Conservation (phyloP, 257 asterid species). For the Solanum phureja region DNA sequence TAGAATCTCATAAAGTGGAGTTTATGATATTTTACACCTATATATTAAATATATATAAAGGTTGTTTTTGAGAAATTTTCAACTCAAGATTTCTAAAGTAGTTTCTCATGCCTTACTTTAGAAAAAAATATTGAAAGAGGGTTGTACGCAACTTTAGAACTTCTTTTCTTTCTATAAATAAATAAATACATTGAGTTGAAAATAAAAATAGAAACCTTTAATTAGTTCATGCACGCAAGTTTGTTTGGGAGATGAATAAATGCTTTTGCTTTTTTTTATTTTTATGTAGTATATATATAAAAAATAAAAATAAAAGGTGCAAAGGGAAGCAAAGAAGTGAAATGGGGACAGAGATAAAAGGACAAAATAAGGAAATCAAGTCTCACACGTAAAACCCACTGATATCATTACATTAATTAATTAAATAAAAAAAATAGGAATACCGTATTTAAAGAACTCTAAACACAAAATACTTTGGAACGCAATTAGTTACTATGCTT, state of each 20-base stretch:
- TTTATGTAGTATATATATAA: no score
- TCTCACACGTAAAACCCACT: not conserved
- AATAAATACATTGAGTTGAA: not conserved
- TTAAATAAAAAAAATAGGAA: no score
- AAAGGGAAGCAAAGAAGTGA: not conserved
- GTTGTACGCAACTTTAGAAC: not conserved
- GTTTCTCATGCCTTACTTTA: not conserved
- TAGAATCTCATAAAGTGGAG: not conserved
- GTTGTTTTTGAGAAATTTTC: not conserved
- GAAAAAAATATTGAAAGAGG: not conserved
- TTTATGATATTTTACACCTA: not conserved
- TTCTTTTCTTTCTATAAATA: not conserved
- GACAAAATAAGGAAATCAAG: not conserved
- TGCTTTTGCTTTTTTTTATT: no score
- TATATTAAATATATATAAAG: no score
- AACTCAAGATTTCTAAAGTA: not conserved
- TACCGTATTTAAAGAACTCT: not conserved
- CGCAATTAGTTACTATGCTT: not conserved
- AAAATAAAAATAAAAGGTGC: not conserved
- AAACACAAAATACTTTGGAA: not conserved
- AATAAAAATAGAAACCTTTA: not conserved
- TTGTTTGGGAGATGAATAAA: not conserved
- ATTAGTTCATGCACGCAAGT: not conserved
- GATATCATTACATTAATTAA: not conserved
- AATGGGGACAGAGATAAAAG: not conserved